phyloP scores from a whole-genome alignment of 257 asterid species.

The Solanum etuberosum region DNA sequence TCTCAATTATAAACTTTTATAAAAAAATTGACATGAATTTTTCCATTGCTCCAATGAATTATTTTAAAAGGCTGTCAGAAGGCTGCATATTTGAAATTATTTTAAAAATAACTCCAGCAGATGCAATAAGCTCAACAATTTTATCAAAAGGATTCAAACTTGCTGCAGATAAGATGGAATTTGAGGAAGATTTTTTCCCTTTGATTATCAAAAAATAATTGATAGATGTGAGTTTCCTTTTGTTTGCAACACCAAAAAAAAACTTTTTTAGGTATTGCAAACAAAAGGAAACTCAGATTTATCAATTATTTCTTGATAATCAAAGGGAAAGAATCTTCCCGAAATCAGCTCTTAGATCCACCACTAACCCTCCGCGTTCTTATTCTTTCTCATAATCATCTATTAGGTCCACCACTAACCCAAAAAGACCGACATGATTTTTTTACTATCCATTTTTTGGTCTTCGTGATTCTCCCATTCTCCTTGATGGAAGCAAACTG shows the following conservation, averaged over 20 bases:
- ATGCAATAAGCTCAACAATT: constrained; percentile 27
- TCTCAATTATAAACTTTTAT: too few species aligned
- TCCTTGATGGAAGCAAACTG: neutral
- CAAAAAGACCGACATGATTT: too few species aligned
- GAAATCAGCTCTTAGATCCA: too few species aligned
- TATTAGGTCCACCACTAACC: too few species aligned
- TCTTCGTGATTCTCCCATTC: neutral
- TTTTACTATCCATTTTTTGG: neutral
- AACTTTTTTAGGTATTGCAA: neutral
- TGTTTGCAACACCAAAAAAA: neutral
- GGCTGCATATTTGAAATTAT: constrained; percentile 35
- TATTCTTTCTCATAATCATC: too few species aligned
- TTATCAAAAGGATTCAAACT: constrained; percentile 9
- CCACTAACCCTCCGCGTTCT: too few species aligned
- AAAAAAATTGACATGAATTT: neutral
- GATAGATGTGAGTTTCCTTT: neutral
- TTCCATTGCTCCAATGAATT: neutral
- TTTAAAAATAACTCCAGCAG: constrained; percentile 35
- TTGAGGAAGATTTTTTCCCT: constrained; percentile 17
- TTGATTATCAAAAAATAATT: constrained; percentile 13
- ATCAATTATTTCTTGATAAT: too few species aligned
- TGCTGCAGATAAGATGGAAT: constrained; percentile 10
- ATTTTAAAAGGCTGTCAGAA: constrained; percentile 14
- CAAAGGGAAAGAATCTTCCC: too few species aligned
- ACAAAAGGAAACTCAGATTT: too few species aligned